Percentiles rank a stretch among this genome's conserved stretches.
Evolutionary conservation across 352 stramenopile species (phyloP).

Genomic region (Peronospora farinosa): DNA sequence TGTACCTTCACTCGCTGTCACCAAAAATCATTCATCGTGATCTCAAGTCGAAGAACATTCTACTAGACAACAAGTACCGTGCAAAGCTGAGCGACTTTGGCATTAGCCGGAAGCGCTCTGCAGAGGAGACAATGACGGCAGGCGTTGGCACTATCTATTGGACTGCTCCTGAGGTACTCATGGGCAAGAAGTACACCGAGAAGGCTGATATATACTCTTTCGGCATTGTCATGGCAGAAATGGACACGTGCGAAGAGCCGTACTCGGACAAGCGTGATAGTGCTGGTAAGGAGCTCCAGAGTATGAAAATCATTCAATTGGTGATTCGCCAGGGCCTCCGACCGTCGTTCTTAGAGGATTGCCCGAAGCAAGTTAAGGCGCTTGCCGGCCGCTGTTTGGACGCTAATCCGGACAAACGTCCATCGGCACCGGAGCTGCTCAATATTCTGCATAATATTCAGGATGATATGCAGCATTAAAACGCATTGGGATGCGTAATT

Average conservation of each 20-base stretch:
- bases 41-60: conserved; percentile 71
- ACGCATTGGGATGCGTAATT: conserved; percentile 18
- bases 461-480: conserved; percentile 29
- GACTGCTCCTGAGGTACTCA: conserved; percentile 72
- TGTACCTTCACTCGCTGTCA: conserved; percentile 77
- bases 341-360: conserved; percentile 47
- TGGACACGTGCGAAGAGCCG: conserved; percentile 70
- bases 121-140: conserved; percentile 72
- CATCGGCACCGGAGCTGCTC: conserved; percentile 39
- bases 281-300: conserved; percentile 57
- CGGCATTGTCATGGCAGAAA: conserved; percentile 77
- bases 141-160: conserved; percentile 82
- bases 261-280: conserved; percentile 75
- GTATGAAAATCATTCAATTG: conserved; percentile 80
- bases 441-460: conserved; percentile 26
- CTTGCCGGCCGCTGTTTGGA: conserved; percentile 64
- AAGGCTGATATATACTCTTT: conserved; percentile 82
- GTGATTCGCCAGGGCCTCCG: conserved; percentile 60
- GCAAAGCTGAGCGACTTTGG: conserved; percentile 71
- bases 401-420: conserved; percentile 54
- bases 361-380: conserved; percentile 42
- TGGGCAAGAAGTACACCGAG: conserved; percentile 74
- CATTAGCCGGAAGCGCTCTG: conserved; percentile 62
- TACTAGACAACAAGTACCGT: conserved; percentile 38
- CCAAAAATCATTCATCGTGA: conserved; percentile 83